Evolutionary conservation across 768 basidiomycete species (phyloP).

Genomic region (Postia placenta): DNA sequence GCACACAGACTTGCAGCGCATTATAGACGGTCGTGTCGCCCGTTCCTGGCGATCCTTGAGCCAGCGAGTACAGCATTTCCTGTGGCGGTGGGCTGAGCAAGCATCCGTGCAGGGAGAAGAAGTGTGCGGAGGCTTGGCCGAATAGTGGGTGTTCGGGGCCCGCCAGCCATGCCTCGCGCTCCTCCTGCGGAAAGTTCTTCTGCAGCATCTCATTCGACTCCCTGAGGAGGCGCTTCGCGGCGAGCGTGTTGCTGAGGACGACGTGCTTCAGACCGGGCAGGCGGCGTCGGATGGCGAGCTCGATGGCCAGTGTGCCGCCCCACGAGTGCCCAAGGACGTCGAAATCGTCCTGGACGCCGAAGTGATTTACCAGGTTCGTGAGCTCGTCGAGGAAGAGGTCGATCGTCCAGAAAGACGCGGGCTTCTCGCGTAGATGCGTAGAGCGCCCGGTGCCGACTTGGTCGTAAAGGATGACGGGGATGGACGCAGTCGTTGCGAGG

Average conservation of each 20-base stretch:
- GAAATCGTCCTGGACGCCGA: constrained; percentile 35
- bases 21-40: constrained; percentile 41
- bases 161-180: constrained; percentile 33
- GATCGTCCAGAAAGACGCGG: constrained; percentile 36
- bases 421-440: constrained; percentile 33
- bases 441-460: constrained; percentile 43
- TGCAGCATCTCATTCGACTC: constrained; percentile 33
- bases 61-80: constrained; percentile 27
- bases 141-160: constrained; percentile 36
- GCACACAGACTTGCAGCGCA: constrained; percentile 14
- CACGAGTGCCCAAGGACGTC: constrained; percentile 51
- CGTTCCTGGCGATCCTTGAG: constrained; percentile 20
- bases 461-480: constrained; percentile 45
- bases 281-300: constrained; percentile 31
- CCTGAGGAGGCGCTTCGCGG: constrained; percentile 38
- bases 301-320: constrained; percentile 46
- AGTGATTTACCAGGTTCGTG: constrained; percentile 37
- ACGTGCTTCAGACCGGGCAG: constrained; percentile 42
- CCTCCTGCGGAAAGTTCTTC: constrained; percentile 34
- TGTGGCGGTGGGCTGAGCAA: constrained; percentile 36
- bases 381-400: constrained; percentile 52
- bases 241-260: constrained; percentile 39
- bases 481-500: constrained; percentile 25
- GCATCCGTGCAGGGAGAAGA: constrained; percentile 39
- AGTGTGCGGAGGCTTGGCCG: constrained; percentile 31